A percentile compares a stretch with the other conserved stretches of the same genome.
Evolutionary conservation across 2,329 filamentous ascomycete genomes (phyloP).

Genomic region (Cladosporium oxysporum): DNA sequence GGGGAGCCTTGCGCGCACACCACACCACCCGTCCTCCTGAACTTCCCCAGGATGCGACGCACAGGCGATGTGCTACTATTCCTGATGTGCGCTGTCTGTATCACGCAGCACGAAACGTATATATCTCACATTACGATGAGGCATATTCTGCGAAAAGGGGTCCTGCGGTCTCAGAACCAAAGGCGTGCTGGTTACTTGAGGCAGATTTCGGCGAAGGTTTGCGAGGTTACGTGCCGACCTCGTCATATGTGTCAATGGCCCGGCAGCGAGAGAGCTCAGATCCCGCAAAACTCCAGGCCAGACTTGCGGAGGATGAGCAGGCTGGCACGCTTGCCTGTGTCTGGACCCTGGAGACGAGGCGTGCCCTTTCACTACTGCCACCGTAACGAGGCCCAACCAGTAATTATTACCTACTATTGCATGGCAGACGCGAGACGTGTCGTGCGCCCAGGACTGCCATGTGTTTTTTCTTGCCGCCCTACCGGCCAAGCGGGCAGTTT

Average conservation of each 20-base stretch:
- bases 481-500: not conserved
- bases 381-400: not conserved
- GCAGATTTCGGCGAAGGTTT: constrained; percentile 6
- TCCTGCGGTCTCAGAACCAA: not conserved
- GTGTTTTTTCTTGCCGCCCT: constrained; percentile 1
- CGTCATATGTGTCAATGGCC: constrained; percentile 19
- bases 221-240: not conserved
- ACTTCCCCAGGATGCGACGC: constrained; percentile 7
- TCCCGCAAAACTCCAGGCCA: constrained; percentile 18
- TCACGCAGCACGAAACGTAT: not conserved
- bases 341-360: constrained; percentile 14
- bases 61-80: constrained; percentile 9
- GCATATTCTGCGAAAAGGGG: not conserved
- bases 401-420: not conserved
- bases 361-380: not conserved
- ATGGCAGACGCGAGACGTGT: not conserved
- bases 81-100: not conserved
- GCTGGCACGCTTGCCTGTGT: constrained; percentile 7
- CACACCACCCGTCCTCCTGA: not conserved
- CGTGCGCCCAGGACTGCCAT: constrained; percentile 10
- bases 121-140: constrained; percentile 4
- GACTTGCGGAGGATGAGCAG: constrained; percentile 8
- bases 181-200: constrained; percentile 5
- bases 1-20: not conserved
- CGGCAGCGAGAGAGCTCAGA: not conserved